Conservation (phyloP, 1,284 basidiomycete species). For the Omphalotus olearius region DNA sequence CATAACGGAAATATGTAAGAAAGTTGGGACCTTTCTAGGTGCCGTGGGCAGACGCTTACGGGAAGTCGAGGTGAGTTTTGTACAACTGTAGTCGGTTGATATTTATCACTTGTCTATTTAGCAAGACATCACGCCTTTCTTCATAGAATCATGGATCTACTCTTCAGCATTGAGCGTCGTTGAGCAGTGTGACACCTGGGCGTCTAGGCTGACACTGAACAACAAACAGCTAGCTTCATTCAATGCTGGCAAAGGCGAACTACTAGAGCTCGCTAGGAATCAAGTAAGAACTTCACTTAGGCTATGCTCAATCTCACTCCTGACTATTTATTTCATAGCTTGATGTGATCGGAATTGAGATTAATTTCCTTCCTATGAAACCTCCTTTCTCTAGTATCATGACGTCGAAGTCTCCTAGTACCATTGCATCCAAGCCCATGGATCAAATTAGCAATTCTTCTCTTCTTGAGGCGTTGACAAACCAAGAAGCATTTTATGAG, state of each 20-base stretch:
- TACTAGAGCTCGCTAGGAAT: conserved; percentile 75
- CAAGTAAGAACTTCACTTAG: conserved; percentile 50
- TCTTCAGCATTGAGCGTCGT: conserved; percentile 87
- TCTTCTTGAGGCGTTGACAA: conserved; percentile 57
- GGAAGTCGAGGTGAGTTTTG: conserved; percentile 59
- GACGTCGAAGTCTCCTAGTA: conserved; percentile 15
- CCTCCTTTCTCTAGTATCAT: conserved; percentile 66
- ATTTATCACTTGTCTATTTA: conserved; percentile 25
- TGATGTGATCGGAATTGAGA: conserved; percentile 73
- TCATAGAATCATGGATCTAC: conserved; percentile 93
- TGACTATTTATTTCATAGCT: conserved; percentile 45
- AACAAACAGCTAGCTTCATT: conserved; percentile 42
- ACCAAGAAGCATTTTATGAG: conserved; percentile 64
- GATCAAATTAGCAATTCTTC: conserved; percentile 57
- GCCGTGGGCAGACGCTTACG: conserved; percentile 78
- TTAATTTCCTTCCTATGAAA: conserved; percentile 65
- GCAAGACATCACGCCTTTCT: conserved; percentile 70
- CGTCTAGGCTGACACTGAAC: conserved; percentile 40
- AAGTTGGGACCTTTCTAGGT: conserved; percentile 70
- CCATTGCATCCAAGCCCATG: conserved; percentile 25
- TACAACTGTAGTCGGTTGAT: conserved; percentile 12
- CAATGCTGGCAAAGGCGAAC: conserved; percentile 74
- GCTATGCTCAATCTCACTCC: conserved; percentile 5
- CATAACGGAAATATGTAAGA: conserved; percentile 64
- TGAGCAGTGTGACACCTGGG: conserved; percentile 81